phyloP scores from a whole-genome alignment of 1,139 yeast species.

The Blastobotrys niveus region DNA sequence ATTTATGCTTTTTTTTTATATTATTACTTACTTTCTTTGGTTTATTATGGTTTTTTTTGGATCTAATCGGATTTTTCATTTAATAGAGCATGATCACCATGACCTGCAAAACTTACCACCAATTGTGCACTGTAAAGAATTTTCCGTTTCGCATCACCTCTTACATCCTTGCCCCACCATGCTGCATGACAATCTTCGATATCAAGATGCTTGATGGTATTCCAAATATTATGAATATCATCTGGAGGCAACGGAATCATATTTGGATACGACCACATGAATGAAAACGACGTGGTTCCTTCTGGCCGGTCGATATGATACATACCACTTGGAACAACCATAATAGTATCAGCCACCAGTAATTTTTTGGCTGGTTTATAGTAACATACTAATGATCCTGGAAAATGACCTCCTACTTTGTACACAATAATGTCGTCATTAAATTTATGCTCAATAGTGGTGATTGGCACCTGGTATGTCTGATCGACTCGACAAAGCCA shows the following conservation, averaged over 20 bases:
- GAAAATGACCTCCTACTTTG: constrained; percentile 24
- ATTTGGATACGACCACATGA: constrained; percentile 38
- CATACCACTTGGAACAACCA: constrained; percentile 18
- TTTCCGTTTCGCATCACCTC: constrained; percentile 14
- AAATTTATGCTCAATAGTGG: constrained; percentile 1
- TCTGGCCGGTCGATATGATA: constrained; percentile 7
- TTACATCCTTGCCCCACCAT: constrained; percentile 21
- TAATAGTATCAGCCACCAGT: constrained; percentile 22
- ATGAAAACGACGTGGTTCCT: constrained; percentile 19
- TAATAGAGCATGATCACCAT: constrained; percentile 9
- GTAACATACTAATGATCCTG: constrained; percentile 20
- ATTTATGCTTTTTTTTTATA: no score
- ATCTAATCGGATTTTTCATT: no score
- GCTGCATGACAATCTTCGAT: constrained; percentile 20
- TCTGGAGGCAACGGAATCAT: constrained; percentile 96
- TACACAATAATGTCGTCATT: constrained; percentile 13
- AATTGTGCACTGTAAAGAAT: constrained; percentile 20
- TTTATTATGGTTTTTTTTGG: no score
- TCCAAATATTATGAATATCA: constrained; percentile 50
- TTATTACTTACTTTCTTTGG: no score
- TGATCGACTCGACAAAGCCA: constrained; percentile 18
- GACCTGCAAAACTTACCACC: constrained; percentile 14
- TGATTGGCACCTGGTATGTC: constrained; percentile 13
- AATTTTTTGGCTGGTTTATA: constrained; percentile 17
- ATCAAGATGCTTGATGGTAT: constrained; percentile 15